phyloP scores from a whole-genome alignment of 1,139 yeast species.

The Saccharomyces hybrid region DNA sequence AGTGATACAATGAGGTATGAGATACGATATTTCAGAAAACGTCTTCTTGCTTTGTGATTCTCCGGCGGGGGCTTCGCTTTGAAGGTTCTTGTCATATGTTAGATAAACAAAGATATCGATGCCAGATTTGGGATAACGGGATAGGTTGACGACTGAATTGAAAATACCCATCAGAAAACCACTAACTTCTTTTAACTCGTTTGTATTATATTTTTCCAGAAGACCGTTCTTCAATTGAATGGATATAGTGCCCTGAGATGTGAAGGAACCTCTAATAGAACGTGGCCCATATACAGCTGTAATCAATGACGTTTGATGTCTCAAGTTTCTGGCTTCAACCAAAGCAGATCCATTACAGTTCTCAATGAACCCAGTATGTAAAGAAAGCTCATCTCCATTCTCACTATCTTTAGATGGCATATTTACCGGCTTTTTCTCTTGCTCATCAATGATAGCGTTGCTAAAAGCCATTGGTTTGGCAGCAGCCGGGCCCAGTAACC shows the following conservation, averaged over 20 bases:
- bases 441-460: conserved; percentile 15
- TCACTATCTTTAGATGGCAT: conserved; percentile 7
- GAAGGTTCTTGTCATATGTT: conserved; percentile 28
- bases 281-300: conserved; percentile 83
- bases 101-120: conserved; percentile 68
- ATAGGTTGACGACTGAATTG: conserved; percentile 45
- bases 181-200: conserved; percentile 31
- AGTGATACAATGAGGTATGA: conserved; percentile 34
- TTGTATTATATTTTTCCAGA: conserved; percentile 26
- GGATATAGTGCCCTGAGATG: conserved; percentile 58
- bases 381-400: conserved; percentile 21
- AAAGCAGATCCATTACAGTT: conserved; percentile 83
- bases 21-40: conserved; percentile 12
- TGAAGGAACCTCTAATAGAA: conserved; percentile 72
- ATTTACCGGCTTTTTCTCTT: conserved; percentile 6
- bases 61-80: conserved; percentile 3
- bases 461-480: conserved; percentile 46
- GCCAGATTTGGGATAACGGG: conserved; percentile 81
- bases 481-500: conserved; percentile 58
- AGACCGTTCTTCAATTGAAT: conserved; percentile 52
- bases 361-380: conserved; percentile 56
- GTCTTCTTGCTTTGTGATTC: too few species aligned
- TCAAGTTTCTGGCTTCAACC: conserved; percentile 49
- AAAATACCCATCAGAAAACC: conserved; percentile 32
- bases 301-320: conserved; percentile 38